phyloP scores from a whole-genome alignment of 2,329 filamentous ascomycete species.

The Xylaria sp. region DNA sequence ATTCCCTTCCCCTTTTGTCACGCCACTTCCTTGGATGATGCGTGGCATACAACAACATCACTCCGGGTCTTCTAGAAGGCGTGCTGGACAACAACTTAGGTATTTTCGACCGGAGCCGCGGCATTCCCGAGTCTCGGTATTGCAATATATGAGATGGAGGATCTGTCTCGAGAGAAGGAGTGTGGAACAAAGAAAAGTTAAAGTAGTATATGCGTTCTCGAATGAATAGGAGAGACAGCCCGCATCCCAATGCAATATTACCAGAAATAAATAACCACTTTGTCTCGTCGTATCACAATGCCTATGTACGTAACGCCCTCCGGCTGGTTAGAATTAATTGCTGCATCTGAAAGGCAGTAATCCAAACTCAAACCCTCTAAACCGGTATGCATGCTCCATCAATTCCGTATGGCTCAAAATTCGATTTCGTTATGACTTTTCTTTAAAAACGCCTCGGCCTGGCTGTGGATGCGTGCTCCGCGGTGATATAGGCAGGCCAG shows the following conservation, averaged over 20 bases:
- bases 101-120: not conserved
- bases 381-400: conserved; percentile 28
- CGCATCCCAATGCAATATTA: conserved; percentile 46
- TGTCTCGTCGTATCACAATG: conserved; percentile 30
- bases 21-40: not conserved
- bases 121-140: conserved; percentile 3
- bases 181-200: conserved; percentile 19
- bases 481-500: conserved; percentile 11
- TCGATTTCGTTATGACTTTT: conserved; percentile 19
- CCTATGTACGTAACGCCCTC: conserved; percentile 32
- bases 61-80: not conserved
- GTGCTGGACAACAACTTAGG: not conserved
- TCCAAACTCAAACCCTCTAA: conserved; percentile 31
- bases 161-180: not conserved
- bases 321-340: conserved; percentile 30
- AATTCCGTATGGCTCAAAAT: conserved; percentile 25
- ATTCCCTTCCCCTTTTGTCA: not conserved
- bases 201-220: conserved; percentile 29
- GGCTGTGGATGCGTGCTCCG: not conserved
- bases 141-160: conserved; percentile 9
- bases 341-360: conserved; percentile 32
- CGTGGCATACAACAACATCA: not conserved
- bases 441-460: not conserved
- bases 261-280: conserved; percentile 37
- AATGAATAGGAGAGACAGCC: conserved; percentile 28